A percentile compares a stretch with the other conserved stretches of the same genome.
phyloP scores from a whole-genome alignment of 129 eudicot genomes.

The Flaveria ramosissima region DNA sequence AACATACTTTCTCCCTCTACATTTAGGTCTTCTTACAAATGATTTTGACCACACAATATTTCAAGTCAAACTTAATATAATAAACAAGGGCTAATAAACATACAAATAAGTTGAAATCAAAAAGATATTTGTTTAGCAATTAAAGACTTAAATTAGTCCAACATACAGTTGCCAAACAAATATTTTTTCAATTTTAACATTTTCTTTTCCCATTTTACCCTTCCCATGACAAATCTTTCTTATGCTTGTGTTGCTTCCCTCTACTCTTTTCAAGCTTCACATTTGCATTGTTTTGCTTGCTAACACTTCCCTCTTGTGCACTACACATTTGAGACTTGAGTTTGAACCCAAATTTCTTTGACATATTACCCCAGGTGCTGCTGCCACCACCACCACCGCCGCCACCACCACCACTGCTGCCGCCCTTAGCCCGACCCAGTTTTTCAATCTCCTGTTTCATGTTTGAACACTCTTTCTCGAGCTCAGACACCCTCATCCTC shows the following conservation, averaged over 20 bases:
- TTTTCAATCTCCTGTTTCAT: conserved; percentile 91
- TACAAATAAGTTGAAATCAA: conserved; percentile 19
- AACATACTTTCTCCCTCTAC: conserved; percentile 14
- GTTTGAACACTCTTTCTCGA: conserved; percentile 86
- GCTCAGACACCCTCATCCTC: conserved; percentile 94
- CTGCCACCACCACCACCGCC: conserved; percentile 18
- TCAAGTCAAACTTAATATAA: conserved; percentile 20
- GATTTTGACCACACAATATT: conserved; percentile 26
- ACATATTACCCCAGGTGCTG: conserved; percentile 69
- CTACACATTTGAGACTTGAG: conserved; percentile 96
- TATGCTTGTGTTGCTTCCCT: conserved; percentile 59
- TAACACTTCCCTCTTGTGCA: conserved; percentile 93
- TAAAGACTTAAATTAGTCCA: conserved; percentile 2
- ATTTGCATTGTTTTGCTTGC: conserved; percentile 56
- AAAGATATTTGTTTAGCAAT: conserved; percentile 28
- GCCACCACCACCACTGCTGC: conserved; percentile 2
- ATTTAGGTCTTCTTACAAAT: conserved; percentile 32
- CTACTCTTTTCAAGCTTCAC: conserved; percentile 57
- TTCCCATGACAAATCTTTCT: conserved; percentile 52
- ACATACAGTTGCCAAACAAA: conserved; percentile 21
- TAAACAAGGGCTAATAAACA: conserved; percentile 27
- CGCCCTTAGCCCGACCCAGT: conserved; percentile 62
- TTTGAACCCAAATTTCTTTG: conserved; percentile 78
- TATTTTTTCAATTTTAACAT: conserved; percentile 7
- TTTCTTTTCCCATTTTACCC: conserved; percentile 32